phyloP scores from a whole-genome alignment of 148 eudicot genomes.

The Camellia japonica region DNA sequence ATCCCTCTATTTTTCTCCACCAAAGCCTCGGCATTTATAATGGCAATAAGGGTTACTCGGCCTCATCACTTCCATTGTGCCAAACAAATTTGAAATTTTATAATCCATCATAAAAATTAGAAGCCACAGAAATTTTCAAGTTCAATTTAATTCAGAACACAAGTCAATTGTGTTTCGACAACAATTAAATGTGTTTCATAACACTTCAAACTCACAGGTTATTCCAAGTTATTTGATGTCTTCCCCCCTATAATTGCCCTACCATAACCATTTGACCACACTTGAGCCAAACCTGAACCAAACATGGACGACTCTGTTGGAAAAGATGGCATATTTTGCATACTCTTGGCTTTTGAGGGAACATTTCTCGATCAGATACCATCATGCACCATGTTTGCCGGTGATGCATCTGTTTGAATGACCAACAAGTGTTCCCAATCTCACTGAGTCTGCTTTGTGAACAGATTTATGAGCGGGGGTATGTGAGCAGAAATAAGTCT shows the following conservation, averaged over 20 bases:
- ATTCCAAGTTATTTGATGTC: neutral
- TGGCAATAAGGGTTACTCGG: neutral
- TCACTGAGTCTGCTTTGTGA: neutral
- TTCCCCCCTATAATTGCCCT: neutral
- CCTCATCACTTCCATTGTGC: neutral
- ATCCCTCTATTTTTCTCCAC: neutral
- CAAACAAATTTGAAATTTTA: neutral
- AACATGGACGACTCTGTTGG: neutral
- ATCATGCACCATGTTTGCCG: neutral
- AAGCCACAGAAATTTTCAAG: neutral
- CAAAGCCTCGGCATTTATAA: neutral
- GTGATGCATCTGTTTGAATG: neutral
- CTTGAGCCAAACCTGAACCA: neutral
- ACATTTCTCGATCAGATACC: neutral
- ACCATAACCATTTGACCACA: neutral
- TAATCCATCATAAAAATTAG: neutral
- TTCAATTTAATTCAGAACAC: neutral
- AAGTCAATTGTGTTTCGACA: neutral
- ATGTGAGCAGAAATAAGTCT: neutral
- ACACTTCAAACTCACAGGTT: neutral
- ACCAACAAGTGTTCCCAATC: neutral
- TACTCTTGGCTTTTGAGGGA: neutral
- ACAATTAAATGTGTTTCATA: neutral
- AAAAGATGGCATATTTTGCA: neutral
- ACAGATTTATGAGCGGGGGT: neutral